These are phyloP conservation scores for Cucumis cinereus DNA, from an alignment of 306 rosid genomes.

Conservation along the genomic window DNA sequence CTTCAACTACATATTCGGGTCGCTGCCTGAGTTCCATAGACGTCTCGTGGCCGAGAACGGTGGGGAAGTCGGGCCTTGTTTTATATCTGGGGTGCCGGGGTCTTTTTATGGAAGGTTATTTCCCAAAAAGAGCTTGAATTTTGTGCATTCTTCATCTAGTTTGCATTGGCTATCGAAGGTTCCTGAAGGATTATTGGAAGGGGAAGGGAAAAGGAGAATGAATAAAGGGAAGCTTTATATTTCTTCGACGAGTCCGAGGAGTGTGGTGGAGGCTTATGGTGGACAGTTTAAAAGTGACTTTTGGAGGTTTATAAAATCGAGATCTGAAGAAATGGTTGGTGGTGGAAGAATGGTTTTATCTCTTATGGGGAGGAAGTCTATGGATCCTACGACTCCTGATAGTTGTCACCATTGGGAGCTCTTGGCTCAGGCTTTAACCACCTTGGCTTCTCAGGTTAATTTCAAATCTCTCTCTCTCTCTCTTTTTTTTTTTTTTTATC, in stretches of 20 bases:
- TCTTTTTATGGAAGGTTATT: slow-evolving; percentile 38
- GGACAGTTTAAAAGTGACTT: slow-evolving; percentile 49
- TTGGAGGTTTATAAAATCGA: slow-evolving; percentile 27
- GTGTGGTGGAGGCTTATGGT: slow-evolving; percentile 45
- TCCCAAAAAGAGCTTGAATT: slow-evolving; percentile 17
- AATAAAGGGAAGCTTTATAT: slow-evolving; percentile 66
- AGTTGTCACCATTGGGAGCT: slow-evolving; percentile 65
- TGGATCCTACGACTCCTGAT: slow-evolving; percentile 33
- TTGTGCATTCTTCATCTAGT: slow-evolving; percentile 34
- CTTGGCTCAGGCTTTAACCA: slow-evolving; percentile 39
- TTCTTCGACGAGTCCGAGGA: slow-evolving; percentile 44
- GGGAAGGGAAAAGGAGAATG: neutral
- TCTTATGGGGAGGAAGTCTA: slow-evolving; percentile 35
- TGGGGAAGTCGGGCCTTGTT: slow-evolving; percentile 13
- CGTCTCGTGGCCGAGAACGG: slow-evolving; percentile 15
- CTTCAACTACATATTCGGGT: slow-evolving; percentile 50
- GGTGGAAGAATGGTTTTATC: slow-evolving; percentile 66
- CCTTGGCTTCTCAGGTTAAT: slow-evolving; percentile 22
- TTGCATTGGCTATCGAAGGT: slow-evolving; percentile 28
- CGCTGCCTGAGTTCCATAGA: slow-evolving; percentile 48
- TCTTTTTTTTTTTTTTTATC: too few species aligned
- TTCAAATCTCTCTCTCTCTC: too few species aligned
- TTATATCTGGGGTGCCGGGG: slow-evolving; percentile 37
- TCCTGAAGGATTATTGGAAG: slow-evolving; percentile 25
- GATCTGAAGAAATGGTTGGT: slow-evolving; percentile 30